Conservation (phyloP, 352 stramenopile genomes). For the Phytophthora cajani region DNA sequence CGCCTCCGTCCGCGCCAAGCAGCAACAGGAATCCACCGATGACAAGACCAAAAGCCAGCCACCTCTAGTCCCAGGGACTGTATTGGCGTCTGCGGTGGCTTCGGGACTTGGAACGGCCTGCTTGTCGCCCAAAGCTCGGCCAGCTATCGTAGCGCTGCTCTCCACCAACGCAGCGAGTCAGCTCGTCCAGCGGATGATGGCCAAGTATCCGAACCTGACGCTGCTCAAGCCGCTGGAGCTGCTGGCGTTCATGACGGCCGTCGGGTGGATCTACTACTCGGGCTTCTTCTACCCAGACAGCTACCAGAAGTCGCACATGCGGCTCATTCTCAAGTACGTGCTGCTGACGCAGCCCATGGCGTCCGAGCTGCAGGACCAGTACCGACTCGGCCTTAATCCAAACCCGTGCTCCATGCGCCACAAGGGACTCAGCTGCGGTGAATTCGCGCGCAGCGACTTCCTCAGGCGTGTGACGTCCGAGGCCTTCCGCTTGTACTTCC, state of each 20-base stretch:
- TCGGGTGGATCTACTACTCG: slow-evolving; percentile 72
- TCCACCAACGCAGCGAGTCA: slow-evolving; percentile 58
- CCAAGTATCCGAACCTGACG: slow-evolving; percentile 41
- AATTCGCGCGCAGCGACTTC: slow-evolving; percentile 54
- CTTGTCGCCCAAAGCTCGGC: slow-evolving; percentile 43
- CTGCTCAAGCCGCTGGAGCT: slow-evolving; percentile 52
- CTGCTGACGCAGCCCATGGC: slow-evolving; percentile 45
- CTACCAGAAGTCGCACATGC: slow-evolving; percentile 62
- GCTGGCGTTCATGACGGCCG: slow-evolving; percentile 52
- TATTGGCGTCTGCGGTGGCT: slow-evolving; percentile 39
- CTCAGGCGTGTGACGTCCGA: slow-evolving; percentile 43
- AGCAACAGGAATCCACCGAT: not conserved
- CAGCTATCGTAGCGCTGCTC: slow-evolving; percentile 59
- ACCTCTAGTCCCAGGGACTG: slow-evolving; percentile 1
- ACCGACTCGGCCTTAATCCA: slow-evolving; percentile 52
- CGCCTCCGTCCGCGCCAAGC: slow-evolving; percentile 19
- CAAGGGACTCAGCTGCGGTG: slow-evolving; percentile 39
- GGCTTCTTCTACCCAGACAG: slow-evolving; percentile 66
- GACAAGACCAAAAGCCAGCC: not conserved
- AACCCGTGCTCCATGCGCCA: slow-evolving; percentile 58
- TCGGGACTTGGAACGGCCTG: slow-evolving; percentile 42
- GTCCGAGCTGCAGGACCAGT: slow-evolving; percentile 45
- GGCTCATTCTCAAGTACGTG: slow-evolving; percentile 70
- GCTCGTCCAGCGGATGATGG: slow-evolving; percentile 37
- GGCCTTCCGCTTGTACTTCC: slow-evolving; percentile 59